Base-by-base conservation (phyloP, 371 early-diverging fungal species). In the Mortierella sp. region DNA sequence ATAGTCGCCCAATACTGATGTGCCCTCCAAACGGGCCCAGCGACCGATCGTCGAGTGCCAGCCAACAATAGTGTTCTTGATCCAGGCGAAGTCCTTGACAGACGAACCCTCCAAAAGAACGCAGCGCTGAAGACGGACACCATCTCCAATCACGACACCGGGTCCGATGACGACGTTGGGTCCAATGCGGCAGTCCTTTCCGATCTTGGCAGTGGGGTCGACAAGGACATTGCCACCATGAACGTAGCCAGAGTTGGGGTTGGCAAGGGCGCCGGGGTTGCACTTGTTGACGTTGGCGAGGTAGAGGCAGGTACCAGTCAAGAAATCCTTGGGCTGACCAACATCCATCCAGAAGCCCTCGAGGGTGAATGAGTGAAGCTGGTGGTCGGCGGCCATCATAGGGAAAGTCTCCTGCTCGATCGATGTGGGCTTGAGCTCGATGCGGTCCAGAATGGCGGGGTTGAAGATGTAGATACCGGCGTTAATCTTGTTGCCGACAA, bases 271-370 rank as follows among this genome's bases (percentile, higher is more conserved):
- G 55, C 93, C 90, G 43, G 97, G 96, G 43, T 89, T 81, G 81
- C 91, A 91, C 90, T 96, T 94, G 84, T 93, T 89, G 73, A 97
- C 80, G 80, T 96, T 95, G 46, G 94, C 87, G 72, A 99, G 92
- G 87, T 98, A 99, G 78, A 99, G 92, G 79, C 96, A 95, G 43
- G 98, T 98, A 54, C 99, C 99, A 10, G 95, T 95, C 82, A 99
- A 90, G 89, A 97, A 99, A 89, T 99, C 99, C 87, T 96, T 97
- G 81, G 99, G 99, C 90, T 99, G 99, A 48, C 99, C 99, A 64
- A 99, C 99, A 88, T 99, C 99, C 98, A 98, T 98, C 99, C 99
- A 99, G 94, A 96, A 99, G 73, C 99, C 99, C 71, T 98, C 95
- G 51, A 99, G 93, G 24, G 97, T 96, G 89, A 97, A 98, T 46